Evolutionary conservation across 2,329 filamentous ascomycete genomes (phyloP).

Genomic region (Xylaria sp.): DNA sequence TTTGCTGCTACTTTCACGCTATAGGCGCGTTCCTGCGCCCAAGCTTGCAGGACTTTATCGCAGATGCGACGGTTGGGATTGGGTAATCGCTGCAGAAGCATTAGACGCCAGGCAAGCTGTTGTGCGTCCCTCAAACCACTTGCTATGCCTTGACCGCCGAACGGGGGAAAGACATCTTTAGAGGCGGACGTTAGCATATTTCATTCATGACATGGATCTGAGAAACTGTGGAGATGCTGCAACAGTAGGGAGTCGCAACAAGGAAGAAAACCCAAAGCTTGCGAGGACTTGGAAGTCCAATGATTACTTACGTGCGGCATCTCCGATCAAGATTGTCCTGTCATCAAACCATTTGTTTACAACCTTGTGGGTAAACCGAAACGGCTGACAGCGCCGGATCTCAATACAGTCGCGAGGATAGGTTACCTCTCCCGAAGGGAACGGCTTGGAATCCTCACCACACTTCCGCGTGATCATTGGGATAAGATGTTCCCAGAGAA

Average conservation of each 20-base stretch:
- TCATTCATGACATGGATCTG: background rate
- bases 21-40: constrained; percentile 40
- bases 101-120: constrained; percentile 51
- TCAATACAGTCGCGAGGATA: constrained; percentile 60
- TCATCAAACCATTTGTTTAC: constrained; percentile 59
- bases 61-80: constrained; percentile 16
- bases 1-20: constrained; percentile 40
- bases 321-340: constrained; percentile 58
- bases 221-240: background rate
- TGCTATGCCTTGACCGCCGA: constrained; percentile 54
- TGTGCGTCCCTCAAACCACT: constrained; percentile 52
- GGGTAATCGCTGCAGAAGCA: constrained; percentile 37
- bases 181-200: background rate
- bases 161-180: constrained; percentile 60
- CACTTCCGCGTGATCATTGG: constrained; percentile 48
- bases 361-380: constrained; percentile 57
- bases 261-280: background rate
- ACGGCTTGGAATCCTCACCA: constrained; percentile 43
- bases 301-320: constrained; percentile 56
- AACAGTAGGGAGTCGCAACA: background rate
- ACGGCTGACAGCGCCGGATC: constrained; percentile 58
- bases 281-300: background rate
- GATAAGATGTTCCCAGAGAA: constrained; percentile 47
- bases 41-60: constrained; percentile 36
- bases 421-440: constrained; percentile 46